Percentiles rank a stretch among this genome's conserved stretches.
These are phyloP conservation scores for Rehmannia glutinosa DNA, from an alignment of 257 asterid species.

Conservation along the genomic window DNA sequence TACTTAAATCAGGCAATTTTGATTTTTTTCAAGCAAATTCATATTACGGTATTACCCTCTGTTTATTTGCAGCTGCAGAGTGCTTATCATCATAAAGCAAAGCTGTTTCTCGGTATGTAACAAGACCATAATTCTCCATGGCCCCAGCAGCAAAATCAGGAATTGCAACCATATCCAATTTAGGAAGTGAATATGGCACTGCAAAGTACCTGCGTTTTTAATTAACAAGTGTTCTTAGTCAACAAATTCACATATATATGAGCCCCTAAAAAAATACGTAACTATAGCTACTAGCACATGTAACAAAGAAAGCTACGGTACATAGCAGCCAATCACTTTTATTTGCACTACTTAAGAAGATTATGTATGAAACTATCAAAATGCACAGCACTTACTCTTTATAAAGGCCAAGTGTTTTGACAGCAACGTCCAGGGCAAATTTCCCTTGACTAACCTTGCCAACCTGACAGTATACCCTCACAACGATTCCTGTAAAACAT, in stretches of 20 bases:
- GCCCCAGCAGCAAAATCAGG: slow-evolving; percentile 99
- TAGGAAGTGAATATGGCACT: slow-evolving; percentile 88
- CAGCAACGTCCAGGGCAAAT: slow-evolving; percentile 89
- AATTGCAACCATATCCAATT: slow-evolving; percentile 95
- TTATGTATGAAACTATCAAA: background rate
- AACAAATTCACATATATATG: background rate
- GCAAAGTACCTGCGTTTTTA: slow-evolving; percentile 60
- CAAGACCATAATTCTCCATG: slow-evolving; percentile 97
- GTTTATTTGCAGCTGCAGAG: slow-evolving; percentile 98
- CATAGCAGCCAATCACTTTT: background rate
- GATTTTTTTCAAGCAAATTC: slow-evolving; percentile 16
- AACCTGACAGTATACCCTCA: slow-evolving; percentile 83
- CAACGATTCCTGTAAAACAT: slow-evolving; percentile 56
- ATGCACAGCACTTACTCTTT: slow-evolving; percentile 57
- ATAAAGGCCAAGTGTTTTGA: slow-evolving; percentile 79
- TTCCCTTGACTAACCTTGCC: slow-evolving; percentile 86
- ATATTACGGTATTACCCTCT: slow-evolving; percentile 51
- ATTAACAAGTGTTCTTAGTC: background rate
- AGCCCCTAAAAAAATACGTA: background rate
- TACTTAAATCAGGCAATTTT: background rate
- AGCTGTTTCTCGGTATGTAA: slow-evolving; percentile 90
- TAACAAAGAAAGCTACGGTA: background rate
- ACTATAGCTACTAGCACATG: background rate
- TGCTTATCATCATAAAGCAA: slow-evolving; percentile 90
- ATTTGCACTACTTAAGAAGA: background rate